phyloP scores from a whole-genome alignment of 2,329 filamentous ascomycete species.

The Stachybotrys echinatus region DNA sequence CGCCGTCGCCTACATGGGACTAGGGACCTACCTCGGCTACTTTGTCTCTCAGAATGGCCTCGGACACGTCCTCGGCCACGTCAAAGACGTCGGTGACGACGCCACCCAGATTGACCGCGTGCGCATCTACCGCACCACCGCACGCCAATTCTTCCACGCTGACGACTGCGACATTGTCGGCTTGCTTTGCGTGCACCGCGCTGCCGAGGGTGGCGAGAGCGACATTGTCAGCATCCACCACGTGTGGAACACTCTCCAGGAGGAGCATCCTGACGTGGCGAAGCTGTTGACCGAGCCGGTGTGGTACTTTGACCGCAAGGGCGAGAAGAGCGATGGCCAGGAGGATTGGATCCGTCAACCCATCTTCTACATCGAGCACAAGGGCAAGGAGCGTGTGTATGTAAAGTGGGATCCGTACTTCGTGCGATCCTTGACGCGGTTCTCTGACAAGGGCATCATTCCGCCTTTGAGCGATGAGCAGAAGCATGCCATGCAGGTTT shows the following conservation, averaged over 20 bases:
- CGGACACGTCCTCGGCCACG: conserved; percentile 82
- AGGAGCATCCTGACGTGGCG: conserved; percentile 71
- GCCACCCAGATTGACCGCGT: conserved; percentile 77
- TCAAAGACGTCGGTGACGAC: conserved; percentile 84
- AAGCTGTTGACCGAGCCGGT: conserved; percentile 69
- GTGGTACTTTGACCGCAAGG: conserved; percentile 93
- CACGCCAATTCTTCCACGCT: conserved; percentile 51
- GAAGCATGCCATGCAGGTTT: conserved; percentile 53
- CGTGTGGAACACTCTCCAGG: conserved; percentile 76
- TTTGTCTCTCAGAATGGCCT: conserved; percentile 82
- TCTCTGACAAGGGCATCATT: conserved; percentile 67
- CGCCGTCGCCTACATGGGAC: conserved; percentile 84
- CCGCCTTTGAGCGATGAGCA: conserved; percentile 68
- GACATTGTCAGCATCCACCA: conserved; percentile 75
- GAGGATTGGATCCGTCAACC: conserved; percentile 68
- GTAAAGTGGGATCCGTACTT: conserved; percentile 92
- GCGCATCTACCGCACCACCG: conserved; percentile 85
- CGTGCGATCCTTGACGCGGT: conserved; percentile 68
- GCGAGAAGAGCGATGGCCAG: conserved; percentile 69
- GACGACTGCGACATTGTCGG: conserved; percentile 82
- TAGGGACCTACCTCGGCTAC: conserved; percentile 81
- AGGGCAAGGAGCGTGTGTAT: conserved; percentile 43
- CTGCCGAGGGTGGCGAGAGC: conserved; percentile 76
- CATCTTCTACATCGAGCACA: conserved; percentile 73
- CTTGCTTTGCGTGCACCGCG: conserved; percentile 72